Evolutionary conservation across 805 yeast species (phyloP), one percentile per base, ranked within the genome.

Genomic region (Komagataella mondaviorum): DNA sequence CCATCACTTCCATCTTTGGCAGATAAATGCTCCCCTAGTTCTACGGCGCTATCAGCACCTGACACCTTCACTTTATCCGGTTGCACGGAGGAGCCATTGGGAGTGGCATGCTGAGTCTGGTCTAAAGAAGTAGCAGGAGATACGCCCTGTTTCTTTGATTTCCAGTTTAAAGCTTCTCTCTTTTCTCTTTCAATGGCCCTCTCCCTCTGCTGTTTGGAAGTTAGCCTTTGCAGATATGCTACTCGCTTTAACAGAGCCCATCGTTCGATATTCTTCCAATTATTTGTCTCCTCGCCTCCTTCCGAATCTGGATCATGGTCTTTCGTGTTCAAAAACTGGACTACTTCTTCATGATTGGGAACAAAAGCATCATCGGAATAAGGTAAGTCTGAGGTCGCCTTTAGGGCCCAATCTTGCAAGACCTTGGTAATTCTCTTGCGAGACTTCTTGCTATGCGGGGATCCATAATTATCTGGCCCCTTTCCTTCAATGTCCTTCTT

Each of bases 241-340:
- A 86, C 69, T 60, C 85, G 77, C 60, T 85, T 86, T 59, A 86
- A 66, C 71, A 86, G 75, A 46, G 73, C 70, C 88, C 90, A 83
- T 60, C 86, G 76, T 60, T 81, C 83, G 46, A 63, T 68, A 59
- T 79, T 77, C 55, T 76, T 61, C 47, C 65, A 30, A 14, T 30
- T 71, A 16, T 67, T 58, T 17, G 76, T 62, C 1, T 66, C 49
- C 0, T 65, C 58, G 44, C 72, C 75, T 8, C 69, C 64, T 22
- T 73, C 39, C 53, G 54, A 54, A 63, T 73, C 55, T 16, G 49
- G 56, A 24, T 62, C 61, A 47, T 66, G 58, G 14, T 58, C 58
- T 20, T 75, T 78, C 45, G 71, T 68, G 22, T 72, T 71, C 54
- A 86, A 67, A 56, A 83, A 81, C 2, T 73, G 79, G 39, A 71